Evolutionary conservation across 768 basidiomycete species (phyloP).

Genomic region (Leccinum longicurvipes): DNA sequence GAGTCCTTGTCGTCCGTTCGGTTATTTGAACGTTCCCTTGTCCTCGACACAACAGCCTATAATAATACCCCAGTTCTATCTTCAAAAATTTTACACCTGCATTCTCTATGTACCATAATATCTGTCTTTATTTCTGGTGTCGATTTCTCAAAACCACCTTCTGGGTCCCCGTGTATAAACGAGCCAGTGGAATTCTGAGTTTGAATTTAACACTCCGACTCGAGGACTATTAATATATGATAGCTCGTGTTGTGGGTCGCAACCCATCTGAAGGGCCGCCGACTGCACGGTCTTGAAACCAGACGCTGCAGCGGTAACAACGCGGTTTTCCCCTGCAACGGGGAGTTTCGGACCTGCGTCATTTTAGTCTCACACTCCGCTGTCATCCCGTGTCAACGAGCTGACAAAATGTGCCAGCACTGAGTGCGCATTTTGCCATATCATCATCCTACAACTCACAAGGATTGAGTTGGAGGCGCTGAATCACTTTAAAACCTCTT

Average conservation of each 20-base stretch:
- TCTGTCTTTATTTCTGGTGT: background rate
- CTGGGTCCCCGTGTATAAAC: constrained; percentile 1
- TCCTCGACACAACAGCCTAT: too few relatives aligned
- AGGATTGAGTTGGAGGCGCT: background rate
- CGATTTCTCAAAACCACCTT: background rate
- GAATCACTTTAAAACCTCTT: background rate
- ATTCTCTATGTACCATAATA: background rate
- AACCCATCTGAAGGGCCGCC: too few relatives aligned
- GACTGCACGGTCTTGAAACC: too few relatives aligned
- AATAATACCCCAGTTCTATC: background rate
- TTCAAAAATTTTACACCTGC: background rate
- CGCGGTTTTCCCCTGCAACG: background rate
- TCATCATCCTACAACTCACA: too few relatives aligned
- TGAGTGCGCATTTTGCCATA: too few relatives aligned
- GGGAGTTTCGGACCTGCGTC: background rate
- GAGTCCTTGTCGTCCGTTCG: too few relatives aligned
- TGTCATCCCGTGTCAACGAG: background rate
- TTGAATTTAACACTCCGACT: background rate
- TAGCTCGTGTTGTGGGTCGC: too few relatives aligned
- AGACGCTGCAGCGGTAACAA: too few relatives aligned
- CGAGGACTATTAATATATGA: too few relatives aligned
- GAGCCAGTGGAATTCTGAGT: background rate
- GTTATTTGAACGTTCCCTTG: too few relatives aligned
- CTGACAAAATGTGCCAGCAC: too few relatives aligned
- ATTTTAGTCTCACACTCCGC: background rate